Base-by-base conservation (phyloP, 2,329 filamentous ascomycete species). In the Epichloe typhina region DNA sequence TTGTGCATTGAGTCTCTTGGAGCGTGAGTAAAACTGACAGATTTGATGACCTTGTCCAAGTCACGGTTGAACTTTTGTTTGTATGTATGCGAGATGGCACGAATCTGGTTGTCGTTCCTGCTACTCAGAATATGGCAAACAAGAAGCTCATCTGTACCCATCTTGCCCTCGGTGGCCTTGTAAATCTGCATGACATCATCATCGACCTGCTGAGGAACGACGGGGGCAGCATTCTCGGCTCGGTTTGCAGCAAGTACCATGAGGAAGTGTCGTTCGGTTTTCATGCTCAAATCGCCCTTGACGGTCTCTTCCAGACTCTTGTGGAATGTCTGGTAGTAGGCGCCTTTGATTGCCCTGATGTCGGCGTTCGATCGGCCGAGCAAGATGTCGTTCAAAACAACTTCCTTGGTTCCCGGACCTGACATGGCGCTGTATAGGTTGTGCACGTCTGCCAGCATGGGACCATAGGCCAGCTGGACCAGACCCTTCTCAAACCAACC, bases 291-390 rank as follows among this genome's bases (percentile, higher is more conserved):
- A 58, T 97, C 91, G 19, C 76, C 79, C 56, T 80, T 81, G 55
- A 97, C 79, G 50, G 86, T 85, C 12, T 73, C 69, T 59, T 90
- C 84, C 1, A 97, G 76, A 15, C 76, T 73, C 19, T 76, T 76
- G 38, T 73, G 72, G 70, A 83, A 89, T 1, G 76, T 79, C 15
- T 76, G 76, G 43, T 83, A 76, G 64, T 95, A 97, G 17, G 81
- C 77, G 45, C 73, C 67, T 70, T 94, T 95, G 73, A 98, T 96
- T 39, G 87, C 88, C 50, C 80, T 76, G 39, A 98, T 73, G 59
- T 97, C 91, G 36, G 89, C 88, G 61, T 97, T 97, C 37, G 82
- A 86, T 37, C 91, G 80, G 8, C 82, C 77, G 4, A 96, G 77
- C 2, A 97, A 75, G 5, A 95, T 77, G 58, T 97, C 91, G 64